phyloP scores from a whole-genome alignment of 257 asterid species.

The Lavandula angustifolia region DNA sequence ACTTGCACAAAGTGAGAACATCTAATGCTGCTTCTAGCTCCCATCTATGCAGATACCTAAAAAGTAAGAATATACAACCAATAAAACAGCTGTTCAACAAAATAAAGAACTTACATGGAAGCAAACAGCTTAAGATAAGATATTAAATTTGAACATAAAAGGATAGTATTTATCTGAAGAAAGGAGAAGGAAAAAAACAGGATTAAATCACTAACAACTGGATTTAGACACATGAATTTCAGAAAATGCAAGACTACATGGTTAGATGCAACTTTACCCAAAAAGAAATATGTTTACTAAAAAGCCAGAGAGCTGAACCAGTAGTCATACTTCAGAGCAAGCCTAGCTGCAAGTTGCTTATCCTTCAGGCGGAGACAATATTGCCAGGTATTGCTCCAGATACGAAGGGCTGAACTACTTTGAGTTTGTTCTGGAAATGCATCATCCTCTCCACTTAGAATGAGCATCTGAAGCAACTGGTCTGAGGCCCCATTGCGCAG shows the following conservation, averaged over 20 bases:
- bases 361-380: slow-evolving; percentile 90
- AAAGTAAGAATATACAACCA: slow-evolving; percentile 25
- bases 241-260: slow-evolving; percentile 23
- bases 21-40: slow-evolving; percentile 93
- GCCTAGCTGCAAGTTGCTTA: slow-evolving; percentile 79
- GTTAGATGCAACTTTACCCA: slow-evolving; percentile 15
- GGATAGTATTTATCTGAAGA: neutral
- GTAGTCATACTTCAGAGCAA: slow-evolving; percentile 78
- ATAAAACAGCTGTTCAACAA: slow-evolving; percentile 22
- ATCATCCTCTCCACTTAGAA: slow-evolving; percentile 66
- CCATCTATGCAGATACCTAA: slow-evolving; percentile 82
- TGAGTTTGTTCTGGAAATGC: slow-evolving; percentile 48
- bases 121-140: slow-evolving; percentile 13
- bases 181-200: neutral
- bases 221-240: slow-evolving; percentile 12
- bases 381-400: slow-evolving; percentile 92
- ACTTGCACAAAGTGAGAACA: slow-evolving; percentile 92
- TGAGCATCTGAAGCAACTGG: slow-evolving; percentile 76
- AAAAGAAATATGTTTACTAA: slow-evolving; percentile 5
- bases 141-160: neutral
- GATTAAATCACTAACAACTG: slow-evolving; percentile 9
- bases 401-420: slow-evolving; percentile 53
- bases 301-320: slow-evolving; percentile 35
- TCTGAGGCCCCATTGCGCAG: slow-evolving; percentile 91
- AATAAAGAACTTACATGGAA: slow-evolving; percentile 18